phyloP scores from a whole-genome alignment of 139 green algal genomes.

The Chlamydomonas sp. region DNA sequence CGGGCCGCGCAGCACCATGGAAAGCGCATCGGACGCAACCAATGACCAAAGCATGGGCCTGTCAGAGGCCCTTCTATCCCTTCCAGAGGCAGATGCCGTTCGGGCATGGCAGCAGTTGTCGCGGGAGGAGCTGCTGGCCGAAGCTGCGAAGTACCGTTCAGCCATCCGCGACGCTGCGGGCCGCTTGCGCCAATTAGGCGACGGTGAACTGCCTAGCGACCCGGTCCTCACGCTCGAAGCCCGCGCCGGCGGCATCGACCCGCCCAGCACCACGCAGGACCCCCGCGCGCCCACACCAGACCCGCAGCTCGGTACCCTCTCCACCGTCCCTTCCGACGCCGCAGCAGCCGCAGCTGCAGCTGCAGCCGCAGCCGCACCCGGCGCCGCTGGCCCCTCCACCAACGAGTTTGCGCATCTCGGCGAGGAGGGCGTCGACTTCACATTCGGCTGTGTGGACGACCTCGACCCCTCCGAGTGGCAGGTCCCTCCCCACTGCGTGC shows the following conservation, averaged over 20 bases:
- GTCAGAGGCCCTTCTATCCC: not conserved
- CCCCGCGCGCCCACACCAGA: too few species aligned
- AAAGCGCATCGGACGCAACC: too few species aligned
- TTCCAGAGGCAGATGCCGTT: slow-evolving; percentile 5
- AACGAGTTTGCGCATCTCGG: slow-evolving; percentile 31
- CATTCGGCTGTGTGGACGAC: slow-evolving; percentile 74
- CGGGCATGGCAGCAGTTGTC: slow-evolving; percentile 1
- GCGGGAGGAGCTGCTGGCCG: not conserved
- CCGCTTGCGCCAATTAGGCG: not conserved
- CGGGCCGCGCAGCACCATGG: too few species aligned
- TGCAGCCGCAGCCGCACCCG: not conserved
- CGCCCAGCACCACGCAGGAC: not conserved
- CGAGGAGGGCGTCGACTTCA: slow-evolving; percentile 69
- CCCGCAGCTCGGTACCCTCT: too few species aligned
- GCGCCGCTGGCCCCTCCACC: too few species aligned
- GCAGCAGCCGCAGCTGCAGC: not conserved
- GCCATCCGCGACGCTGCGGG: slow-evolving; percentile 4
- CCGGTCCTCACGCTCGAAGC: not conserved
- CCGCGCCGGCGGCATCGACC: not conserved
- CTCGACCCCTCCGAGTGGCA: slow-evolving; percentile 86
- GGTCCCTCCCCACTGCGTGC: slow-evolving; percentile 90
- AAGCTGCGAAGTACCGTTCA: slow-evolving; percentile 10
- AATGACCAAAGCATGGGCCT: not conserved
- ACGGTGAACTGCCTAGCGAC: not conserved
- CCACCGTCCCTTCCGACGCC: too few species aligned